Conservation (phyloP, 495 filamentous ascomycete species). For the Aspergillus kassunensis region DNA sequence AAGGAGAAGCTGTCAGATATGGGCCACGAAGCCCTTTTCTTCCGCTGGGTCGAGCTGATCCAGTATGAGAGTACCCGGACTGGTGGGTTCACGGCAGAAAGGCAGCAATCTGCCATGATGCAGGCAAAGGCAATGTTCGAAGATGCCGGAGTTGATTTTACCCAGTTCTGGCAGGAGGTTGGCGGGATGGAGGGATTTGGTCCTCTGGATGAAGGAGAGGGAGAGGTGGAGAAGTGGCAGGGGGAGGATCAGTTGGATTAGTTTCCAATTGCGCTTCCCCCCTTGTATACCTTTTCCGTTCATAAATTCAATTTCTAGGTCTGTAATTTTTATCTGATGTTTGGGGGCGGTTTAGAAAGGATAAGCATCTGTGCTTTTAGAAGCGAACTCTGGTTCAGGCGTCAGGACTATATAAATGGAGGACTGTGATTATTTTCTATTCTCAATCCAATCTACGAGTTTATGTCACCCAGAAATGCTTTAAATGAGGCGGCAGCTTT, state of each 20-base stretch:
- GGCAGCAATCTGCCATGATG: constrained; percentile 59
- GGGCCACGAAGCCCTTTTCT: constrained; percentile 82
- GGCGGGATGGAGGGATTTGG: constrained; percentile 60
- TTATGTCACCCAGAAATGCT: no score
- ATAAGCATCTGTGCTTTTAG: no score
- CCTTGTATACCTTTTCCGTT: no score
- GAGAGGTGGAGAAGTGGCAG: background rate
- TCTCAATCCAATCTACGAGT: no score
- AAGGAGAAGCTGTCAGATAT: constrained; percentile 63
- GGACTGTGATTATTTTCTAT: no score
- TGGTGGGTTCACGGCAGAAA: constrained; percentile 66
- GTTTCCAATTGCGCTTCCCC: background rate
- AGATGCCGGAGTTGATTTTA: constrained; percentile 67
- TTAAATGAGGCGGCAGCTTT: no score
- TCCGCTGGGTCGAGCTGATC: constrained; percentile 78
- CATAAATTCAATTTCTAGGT: no score
- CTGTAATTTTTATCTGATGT: no score
- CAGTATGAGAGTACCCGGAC: constrained; percentile 74
- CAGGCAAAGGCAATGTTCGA: constrained; percentile 68
- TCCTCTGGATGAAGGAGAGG: no score
- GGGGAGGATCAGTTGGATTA: constrained; percentile 10
- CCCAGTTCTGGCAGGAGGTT: constrained; percentile 65
- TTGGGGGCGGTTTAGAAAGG: no score
- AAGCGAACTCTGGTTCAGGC: no score
- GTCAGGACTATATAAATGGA: no score